A percentile compares a stretch with the other conserved stretches of the same genome.
phyloP scores from a whole-genome alignment of 768 basidiomycete species.

The Udeniomyces megalosporus region DNA sequence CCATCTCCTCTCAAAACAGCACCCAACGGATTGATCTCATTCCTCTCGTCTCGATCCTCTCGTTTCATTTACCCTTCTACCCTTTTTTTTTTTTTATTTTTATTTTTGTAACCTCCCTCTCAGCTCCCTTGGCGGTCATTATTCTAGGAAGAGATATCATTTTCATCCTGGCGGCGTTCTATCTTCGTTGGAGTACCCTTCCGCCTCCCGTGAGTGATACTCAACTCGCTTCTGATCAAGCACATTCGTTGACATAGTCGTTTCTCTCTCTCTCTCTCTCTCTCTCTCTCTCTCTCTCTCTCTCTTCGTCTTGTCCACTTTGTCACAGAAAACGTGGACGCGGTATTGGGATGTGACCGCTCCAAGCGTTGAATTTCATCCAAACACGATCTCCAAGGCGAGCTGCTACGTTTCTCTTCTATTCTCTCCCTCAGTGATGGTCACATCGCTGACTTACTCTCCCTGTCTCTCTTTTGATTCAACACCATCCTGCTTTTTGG shows the following conservation, averaged over 20 bases:
- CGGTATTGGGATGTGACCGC: constrained; percentile 95
- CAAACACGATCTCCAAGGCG: constrained; percentile 82
- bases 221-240: too few species aligned
- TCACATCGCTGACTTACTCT: neutral
- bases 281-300: too few species aligned
- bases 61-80: neutral
- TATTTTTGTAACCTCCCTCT: neutral
- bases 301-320: constrained; percentile 5
- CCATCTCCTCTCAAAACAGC: too few species aligned
- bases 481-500: neutral
- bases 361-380: constrained; percentile 85
- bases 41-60: too few species aligned
- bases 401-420: neutral
- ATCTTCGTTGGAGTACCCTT: constrained; percentile 77
- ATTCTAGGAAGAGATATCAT: constrained; percentile 80
- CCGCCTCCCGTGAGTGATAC: constrained; percentile 67
- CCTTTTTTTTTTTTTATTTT: neutral
- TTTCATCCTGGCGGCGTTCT: constrained; percentile 75
- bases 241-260: too few species aligned
- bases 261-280: too few species aligned
- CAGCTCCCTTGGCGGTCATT: constrained; percentile 69
- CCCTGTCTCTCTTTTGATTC: neutral
- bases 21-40: too few species aligned
- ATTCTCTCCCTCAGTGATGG: neutral
- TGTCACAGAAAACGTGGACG: constrained; percentile 60